Evolutionary conservation across 2,329 filamentous ascomycete species (phyloP), one percentile per base, ranked within the genome.

Genomic region (Pseudogymnoascus sp.): DNA sequence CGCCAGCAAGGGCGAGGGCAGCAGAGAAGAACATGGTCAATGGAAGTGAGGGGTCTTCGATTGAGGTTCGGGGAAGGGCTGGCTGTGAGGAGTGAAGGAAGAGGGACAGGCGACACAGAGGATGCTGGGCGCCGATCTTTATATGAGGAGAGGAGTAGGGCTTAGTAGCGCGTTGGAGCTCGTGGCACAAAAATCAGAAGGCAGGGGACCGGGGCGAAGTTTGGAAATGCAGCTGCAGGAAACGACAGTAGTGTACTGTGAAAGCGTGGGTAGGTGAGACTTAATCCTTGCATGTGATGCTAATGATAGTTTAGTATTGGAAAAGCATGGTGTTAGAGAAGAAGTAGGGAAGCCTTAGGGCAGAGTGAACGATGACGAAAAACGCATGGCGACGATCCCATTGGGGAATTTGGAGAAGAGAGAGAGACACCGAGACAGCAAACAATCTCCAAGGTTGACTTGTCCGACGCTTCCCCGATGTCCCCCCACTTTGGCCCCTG

Each of bases 1-100:
- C 23, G 59, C 64, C 40, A 42, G 42, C 34, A 43, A 43, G 59
- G 42, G 21, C 18, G 36, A 65, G 34, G 12, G 16, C 46, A 8
- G 65, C 14, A 63, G 46, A 21, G 9, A 42, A 64, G 36, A 31
- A 53, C 23, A 43, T 34, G 34, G 28, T 25, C 42, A 25, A 25
- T 23, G 21, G 42, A 46, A 25, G 42, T 46, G 42, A 46, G 42
- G 42, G 12, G 42, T 46, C 42, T 14, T 46, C 12, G 21, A 46
- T 46, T 46, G 21, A n/a, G 42, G 42, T 46, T 46, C 21, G 2
- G 12, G 42, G 42, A 25, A 46, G 21, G 21, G 42, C 42, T 8
- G 21, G 42, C 42, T 8, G 21, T 46, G 42, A 25, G 21, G 42
- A 46, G 21, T 46, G 21, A 46, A 46, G 42, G 42, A 46, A 25